Evolutionary conservation across 2,329 filamentous ascomycete species (phyloP).

Genomic region (Ophiostoma sp.): DNA sequence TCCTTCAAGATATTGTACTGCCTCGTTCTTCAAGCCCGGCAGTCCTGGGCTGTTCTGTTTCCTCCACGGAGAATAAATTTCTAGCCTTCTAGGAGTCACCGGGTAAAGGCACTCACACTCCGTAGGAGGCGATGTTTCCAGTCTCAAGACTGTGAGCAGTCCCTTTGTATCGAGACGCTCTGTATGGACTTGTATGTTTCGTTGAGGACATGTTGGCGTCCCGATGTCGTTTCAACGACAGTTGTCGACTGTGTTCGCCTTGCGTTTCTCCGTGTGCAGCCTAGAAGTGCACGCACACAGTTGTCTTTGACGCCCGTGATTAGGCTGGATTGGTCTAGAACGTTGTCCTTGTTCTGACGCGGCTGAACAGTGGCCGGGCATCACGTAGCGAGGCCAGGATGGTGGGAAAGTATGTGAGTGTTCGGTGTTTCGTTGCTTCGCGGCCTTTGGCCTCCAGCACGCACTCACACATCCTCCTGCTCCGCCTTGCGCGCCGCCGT

Average conservation of each 20-base stretch:
- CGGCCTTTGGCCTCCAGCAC: neutral
- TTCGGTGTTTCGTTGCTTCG: neutral
- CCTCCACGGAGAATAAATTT: neutral
- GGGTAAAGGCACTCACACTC: neutral
- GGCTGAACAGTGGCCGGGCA: too few relatives aligned
- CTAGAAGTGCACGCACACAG: too few relatives aligned
- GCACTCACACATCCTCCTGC: conserved; percentile 30
- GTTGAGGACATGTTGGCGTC: neutral
- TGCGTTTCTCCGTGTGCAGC: neutral
- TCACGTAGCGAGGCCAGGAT: too few relatives aligned
- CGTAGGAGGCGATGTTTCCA: neutral
- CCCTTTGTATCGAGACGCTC: neutral
- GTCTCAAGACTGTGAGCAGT: neutral
- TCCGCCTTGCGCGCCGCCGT: conserved; percentile 56
- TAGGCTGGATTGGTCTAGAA: neutral
- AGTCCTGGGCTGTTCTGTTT: neutral
- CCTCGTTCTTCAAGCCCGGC: neutral
- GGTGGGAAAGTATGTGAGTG: neutral
- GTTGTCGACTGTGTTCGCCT: neutral
- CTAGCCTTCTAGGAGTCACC: neutral
- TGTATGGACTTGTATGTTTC: neutral
- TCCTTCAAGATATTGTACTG: neutral
- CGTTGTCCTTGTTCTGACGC: neutral
- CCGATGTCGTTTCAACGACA: neutral
- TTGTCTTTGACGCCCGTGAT: neutral